phyloP scores from a whole-genome alignment of 1,139 yeast species.

The Scheffersomyces quercinus region DNA sequence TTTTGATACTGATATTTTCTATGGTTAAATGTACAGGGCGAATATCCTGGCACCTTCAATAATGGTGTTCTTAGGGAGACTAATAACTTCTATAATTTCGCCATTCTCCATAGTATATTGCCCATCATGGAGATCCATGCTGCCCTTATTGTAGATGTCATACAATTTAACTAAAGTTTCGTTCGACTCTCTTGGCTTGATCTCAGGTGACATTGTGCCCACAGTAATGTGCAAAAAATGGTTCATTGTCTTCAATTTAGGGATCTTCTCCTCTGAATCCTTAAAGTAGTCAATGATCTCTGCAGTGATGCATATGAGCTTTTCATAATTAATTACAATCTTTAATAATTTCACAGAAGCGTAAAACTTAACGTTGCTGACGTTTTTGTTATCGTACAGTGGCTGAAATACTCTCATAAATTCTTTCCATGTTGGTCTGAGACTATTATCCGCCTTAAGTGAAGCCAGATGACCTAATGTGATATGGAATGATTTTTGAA shows the following conservation, averaged over 20 bases:
- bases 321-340: conserved; percentile 50
- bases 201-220: conserved; percentile 53
- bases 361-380: conserved; percentile 14
- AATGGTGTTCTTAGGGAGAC: background rate
- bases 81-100: background rate
- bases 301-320: conserved; percentile 60
- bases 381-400: conserved; percentile 9
- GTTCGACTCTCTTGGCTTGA: conserved; percentile 48
- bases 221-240: conserved; percentile 70
- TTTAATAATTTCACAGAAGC: conserved; percentile 44
- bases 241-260: conserved; percentile 37
- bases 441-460: conserved; percentile 23
- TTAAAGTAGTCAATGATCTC: conserved; percentile 31
- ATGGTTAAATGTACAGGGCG: background rate
- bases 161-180: conserved; percentile 13
- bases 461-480: conserved; percentile 64
- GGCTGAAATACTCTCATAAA: conserved; percentile 13
- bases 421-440: conserved; percentile 23
- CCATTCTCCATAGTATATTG: background rate
- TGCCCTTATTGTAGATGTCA: background rate
- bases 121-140: background rate
- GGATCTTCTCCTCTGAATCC: conserved; percentile 16
- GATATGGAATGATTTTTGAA: conserved; percentile 69
- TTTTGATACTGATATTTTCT: too few relatives aligned
- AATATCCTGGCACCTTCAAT: background rate